Conservation (phyloP, 2,329 filamentous ascomycete species). For the Cryphonectria japonica region DNA sequence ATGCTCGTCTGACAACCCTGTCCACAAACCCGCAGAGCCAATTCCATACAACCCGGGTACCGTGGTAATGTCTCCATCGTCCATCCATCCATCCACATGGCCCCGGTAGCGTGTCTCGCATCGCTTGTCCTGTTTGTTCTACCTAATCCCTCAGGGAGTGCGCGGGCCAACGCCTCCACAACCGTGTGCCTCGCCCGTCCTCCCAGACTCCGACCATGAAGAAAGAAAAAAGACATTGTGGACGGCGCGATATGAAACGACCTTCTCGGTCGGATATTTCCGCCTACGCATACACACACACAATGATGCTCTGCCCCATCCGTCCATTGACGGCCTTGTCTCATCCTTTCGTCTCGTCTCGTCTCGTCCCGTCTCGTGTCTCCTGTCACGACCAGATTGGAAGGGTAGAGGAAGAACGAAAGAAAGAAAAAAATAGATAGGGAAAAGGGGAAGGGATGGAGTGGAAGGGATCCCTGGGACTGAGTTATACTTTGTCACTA, state of each 20-base stretch:
- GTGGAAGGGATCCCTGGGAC: background rate
- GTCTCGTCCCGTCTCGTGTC: background rate
- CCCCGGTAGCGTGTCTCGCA: background rate
- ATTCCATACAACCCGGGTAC: background rate
- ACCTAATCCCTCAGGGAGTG: background rate
- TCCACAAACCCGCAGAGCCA: background rate
- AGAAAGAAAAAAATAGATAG: too few relatives aligned
- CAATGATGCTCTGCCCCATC: background rate
- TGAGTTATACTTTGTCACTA: background rate
- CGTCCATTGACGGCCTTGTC: background rate
- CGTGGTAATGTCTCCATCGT: too few relatives aligned
- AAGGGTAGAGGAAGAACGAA: background rate
- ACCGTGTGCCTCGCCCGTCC: background rate
- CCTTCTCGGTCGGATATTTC: background rate
- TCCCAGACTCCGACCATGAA: background rate
- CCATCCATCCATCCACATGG: background rate
- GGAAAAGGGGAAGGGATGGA: too few relatives aligned
- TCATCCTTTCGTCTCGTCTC: conserved; percentile 3
- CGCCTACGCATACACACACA: background rate
- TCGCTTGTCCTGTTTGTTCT: conserved; percentile 1
- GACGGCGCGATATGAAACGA: background rate
- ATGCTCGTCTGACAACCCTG: background rate
- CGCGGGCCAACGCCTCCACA: background rate
- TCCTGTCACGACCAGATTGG: background rate
- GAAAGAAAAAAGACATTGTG: background rate